Evolutionary conservation across 225 moss, liverwort and hornwort genomes (phyloP).

Genomic region (Takakia lepidozioides): DNA sequence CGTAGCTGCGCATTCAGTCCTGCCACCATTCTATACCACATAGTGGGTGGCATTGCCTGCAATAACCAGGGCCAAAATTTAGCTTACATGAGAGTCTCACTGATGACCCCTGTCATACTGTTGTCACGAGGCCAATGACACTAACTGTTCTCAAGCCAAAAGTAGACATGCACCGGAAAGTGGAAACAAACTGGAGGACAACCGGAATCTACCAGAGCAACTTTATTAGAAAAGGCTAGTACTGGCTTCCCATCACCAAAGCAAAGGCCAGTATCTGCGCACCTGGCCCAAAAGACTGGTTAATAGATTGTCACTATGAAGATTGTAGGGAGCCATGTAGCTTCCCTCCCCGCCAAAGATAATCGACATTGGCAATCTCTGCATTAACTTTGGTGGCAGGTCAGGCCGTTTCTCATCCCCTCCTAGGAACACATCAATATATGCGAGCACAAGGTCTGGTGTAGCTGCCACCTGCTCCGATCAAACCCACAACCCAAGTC

Average conservation of each 20-base stretch:
- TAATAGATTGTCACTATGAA: constrained; percentile 95
- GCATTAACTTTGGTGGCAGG: constrained; percentile 75
- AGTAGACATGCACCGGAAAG: too few species aligned
- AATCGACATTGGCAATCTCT: constrained; percentile 89
- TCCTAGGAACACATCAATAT: constrained; percentile 96
- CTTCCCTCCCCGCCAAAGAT: constrained; percentile 92
- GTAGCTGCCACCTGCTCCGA: constrained; percentile 99
- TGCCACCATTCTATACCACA: constrained; percentile 93
- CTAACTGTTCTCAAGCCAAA: too few species aligned
- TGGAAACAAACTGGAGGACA: too few species aligned
- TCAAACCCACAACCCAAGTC: too few species aligned
- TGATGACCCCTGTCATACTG: too few species aligned
- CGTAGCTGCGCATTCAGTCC: constrained; percentile 90
- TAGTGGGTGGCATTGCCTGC: constrained; percentile 80
- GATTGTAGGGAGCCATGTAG: constrained; percentile 87
- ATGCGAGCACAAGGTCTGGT: constrained; percentile 91
- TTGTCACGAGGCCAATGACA: too few species aligned
- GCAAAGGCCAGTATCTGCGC: not conserved
- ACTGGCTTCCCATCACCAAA: too few species aligned
- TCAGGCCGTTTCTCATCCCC: constrained; percentile 94
- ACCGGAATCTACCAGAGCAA: too few species aligned
- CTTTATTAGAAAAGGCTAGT: too few species aligned
- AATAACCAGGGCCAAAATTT: not conserved
- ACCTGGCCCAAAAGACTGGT: constrained; percentile 93
- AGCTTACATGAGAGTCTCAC: too few species aligned